Conservation (phyloP, 2,329 filamentous ascomycete species). For the Aspergillus glaucus region DNA sequence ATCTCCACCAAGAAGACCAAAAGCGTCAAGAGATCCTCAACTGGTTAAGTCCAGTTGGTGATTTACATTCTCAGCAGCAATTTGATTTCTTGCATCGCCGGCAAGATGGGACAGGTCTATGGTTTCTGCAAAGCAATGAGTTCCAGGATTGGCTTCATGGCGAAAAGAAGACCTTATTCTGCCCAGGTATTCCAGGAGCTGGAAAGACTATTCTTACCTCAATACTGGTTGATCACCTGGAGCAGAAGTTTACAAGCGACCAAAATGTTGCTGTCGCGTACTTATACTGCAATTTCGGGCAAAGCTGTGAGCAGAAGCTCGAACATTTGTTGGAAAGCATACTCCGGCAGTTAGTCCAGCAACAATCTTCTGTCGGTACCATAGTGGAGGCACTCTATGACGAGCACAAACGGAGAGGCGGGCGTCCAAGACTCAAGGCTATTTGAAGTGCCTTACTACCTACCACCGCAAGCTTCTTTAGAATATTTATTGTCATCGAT, state of each 20-base stretch:
- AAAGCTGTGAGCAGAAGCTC: neutral
- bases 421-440: slow-evolving; percentile 10
- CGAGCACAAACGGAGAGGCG: slow-evolving; percentile 1
- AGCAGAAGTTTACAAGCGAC: slow-evolving; percentile 12
- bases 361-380: neutral
- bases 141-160: neutral
- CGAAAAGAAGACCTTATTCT: slow-evolving; percentile 11
- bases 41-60: neutral
- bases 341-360: neutral
- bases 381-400: slow-evolving; percentile 7
- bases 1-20: too few species aligned
- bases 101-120: neutral
- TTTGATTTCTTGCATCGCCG: neutral
- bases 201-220: slow-evolving; percentile 46
- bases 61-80: neutral
- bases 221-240: slow-evolving; percentile 38
- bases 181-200: slow-evolving; percentile 39
- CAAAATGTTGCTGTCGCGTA: neutral
- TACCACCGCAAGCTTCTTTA: neutral
- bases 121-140: neutral
- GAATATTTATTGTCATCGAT: neutral
- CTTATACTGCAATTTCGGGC: neutral
- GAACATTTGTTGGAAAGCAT: neutral
- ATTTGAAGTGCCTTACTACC: slow-evolving; percentile 1
- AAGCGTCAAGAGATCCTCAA: too few species aligned